A percentile compares a stretch with the other conserved stretches of the same genome.
These are phyloP conservation scores for Priceomyces fermenticarens DNA, from an alignment of 805 yeast species.

Conservation along the genomic window DNA sequence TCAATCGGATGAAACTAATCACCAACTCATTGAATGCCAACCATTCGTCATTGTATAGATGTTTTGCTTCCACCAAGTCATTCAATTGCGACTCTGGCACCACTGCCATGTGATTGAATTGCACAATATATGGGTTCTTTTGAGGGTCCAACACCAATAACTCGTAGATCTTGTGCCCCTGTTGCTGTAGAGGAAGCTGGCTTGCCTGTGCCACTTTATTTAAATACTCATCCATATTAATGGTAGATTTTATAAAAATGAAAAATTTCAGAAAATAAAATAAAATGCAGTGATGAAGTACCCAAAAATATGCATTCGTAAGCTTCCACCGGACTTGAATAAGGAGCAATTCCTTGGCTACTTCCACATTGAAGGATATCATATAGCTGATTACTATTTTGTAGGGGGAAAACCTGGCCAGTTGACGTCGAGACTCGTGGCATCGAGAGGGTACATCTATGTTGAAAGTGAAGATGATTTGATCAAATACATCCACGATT, in stretches of 20 bases:
- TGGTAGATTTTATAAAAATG: not conserved
- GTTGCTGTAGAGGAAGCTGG: slow-evolving; percentile 17
- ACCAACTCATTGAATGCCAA: slow-evolving; percentile 45
- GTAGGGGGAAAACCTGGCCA: slow-evolving; percentile 39
- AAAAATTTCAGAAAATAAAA: no score
- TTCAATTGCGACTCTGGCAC: slow-evolving; percentile 14
- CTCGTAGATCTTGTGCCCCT: slow-evolving; percentile 15
- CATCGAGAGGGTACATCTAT: slow-evolving; percentile 40
- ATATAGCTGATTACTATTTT: slow-evolving; percentile 28
- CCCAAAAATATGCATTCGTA: slow-evolving; percentile 33
- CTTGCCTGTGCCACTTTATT: slow-evolving; percentile 31
- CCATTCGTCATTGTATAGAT: slow-evolving; percentile 37
- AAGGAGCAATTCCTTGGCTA: slow-evolving; percentile 24
- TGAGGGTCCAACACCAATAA: slow-evolving; percentile 24
- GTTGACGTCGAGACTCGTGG: slow-evolving; percentile 35
- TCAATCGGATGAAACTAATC: slow-evolving; percentile 43
- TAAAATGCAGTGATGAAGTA: not conserved
- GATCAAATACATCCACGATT: slow-evolving; percentile 24
- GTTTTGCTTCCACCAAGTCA: slow-evolving; percentile 17
- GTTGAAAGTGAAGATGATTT: slow-evolving; percentile 26
- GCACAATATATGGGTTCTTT: slow-evolving; percentile 22
- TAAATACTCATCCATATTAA: slow-evolving; percentile 14
- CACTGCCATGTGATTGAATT: slow-evolving; percentile 18
- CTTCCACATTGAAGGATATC: slow-evolving; percentile 8
- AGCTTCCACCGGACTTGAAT: slow-evolving; percentile 41